A percentile compares a stretch with the other conserved stretches of the same genome.
These are phyloP conservation scores for Yarrowia sp. DNA, from an alignment of 805 yeast genomes.

Conservation along the genomic window DNA sequence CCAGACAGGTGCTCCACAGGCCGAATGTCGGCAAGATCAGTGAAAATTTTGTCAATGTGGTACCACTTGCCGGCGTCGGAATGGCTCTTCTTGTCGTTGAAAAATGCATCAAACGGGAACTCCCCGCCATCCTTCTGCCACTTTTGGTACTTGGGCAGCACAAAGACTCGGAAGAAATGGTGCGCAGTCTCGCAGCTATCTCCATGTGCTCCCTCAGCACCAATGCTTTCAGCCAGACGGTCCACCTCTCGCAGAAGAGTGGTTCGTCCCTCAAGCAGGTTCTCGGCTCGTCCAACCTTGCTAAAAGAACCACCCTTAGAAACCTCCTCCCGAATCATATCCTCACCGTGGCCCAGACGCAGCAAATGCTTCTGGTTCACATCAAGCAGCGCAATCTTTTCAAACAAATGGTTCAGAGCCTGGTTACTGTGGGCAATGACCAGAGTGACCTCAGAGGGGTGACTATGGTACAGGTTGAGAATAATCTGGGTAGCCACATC, in stretches of 20 bases:
- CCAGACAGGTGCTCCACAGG: constrained; percentile 36
- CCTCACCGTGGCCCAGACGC: constrained; percentile 35
- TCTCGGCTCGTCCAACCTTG: constrained; percentile 28
- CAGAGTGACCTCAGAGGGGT: constrained; percentile 36
- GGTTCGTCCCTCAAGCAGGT: constrained; percentile 28
- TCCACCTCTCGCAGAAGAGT: constrained; percentile 36
- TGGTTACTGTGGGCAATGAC: constrained; percentile 37
- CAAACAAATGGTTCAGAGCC: constrained; percentile 35
- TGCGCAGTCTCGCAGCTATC: constrained; percentile 43
- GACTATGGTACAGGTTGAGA: constrained; percentile 31
- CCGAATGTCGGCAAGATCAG: constrained; percentile 33
- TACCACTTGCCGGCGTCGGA: constrained; percentile 29
- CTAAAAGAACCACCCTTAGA: constrained; percentile 17
- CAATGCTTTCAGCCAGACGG: constrained; percentile 37
- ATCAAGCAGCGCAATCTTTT: constrained; percentile 32
- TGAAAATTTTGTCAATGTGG: constrained; percentile 35
- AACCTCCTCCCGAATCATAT: constrained; percentile 24
- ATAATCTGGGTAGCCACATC: constrained; percentile 36
- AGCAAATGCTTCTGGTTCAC: constrained; percentile 35
- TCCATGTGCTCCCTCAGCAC: constrained; percentile 42
- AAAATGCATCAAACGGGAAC: constrained; percentile 2
- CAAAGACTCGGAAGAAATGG: constrained; percentile 37
- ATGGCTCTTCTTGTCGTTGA: constrained; percentile 1
- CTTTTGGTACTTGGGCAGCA: constrained; percentile 28
- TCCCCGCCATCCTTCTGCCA: constrained; percentile 19